Conservation (phyloP, 2,329 filamentous ascomycete species). For the Grosmannia penicillata region DNA sequence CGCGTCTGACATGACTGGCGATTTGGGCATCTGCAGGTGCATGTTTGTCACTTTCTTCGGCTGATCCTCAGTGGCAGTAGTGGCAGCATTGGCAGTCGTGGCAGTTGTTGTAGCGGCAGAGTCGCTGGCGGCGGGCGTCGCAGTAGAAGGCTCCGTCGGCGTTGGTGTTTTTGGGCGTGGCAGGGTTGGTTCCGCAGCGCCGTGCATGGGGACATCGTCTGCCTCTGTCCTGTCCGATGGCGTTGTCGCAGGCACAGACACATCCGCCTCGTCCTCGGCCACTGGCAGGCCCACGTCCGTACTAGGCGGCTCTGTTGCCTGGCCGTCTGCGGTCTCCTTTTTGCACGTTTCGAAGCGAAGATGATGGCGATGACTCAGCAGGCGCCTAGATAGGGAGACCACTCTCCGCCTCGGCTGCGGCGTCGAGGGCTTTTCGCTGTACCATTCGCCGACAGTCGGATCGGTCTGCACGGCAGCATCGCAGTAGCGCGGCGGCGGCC, state of each 20-base stretch:
- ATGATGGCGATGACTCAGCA: slow-evolving; percentile 33
- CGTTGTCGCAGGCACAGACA: not conserved
- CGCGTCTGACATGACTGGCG: slow-evolving; percentile 27
- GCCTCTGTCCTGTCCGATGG: not conserved
- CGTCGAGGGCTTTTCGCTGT: slow-evolving; percentile 22
- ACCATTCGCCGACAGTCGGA: slow-evolving; percentile 37
- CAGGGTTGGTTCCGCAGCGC: not conserved
- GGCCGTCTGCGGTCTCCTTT: slow-evolving; percentile 11
- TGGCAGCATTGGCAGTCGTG: not conserved
- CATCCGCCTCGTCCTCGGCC: too few relatives aligned
- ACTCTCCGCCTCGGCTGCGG: slow-evolving; percentile 30
- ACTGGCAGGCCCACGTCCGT: too few relatives aligned
- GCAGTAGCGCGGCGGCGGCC: slow-evolving; percentile 28
- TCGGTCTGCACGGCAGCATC: slow-evolving; percentile 41
- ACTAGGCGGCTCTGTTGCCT: not conserved
- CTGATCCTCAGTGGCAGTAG: not conserved
- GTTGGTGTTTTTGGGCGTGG: too few relatives aligned
- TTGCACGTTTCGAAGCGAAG: slow-evolving; percentile 25
- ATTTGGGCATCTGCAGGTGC: slow-evolving; percentile 41
- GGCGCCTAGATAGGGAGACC: slow-evolving; percentile 36
- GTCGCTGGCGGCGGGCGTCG: not conserved
- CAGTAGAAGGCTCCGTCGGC: too few relatives aligned
- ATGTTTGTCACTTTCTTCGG: slow-evolving; percentile 30
- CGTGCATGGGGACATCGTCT: slow-evolving; percentile 14
- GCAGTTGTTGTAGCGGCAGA: too few relatives aligned